Base-by-base conservation (phyloP, 495 filamentous ascomycete species). In the Darksidea phi region DNA sequence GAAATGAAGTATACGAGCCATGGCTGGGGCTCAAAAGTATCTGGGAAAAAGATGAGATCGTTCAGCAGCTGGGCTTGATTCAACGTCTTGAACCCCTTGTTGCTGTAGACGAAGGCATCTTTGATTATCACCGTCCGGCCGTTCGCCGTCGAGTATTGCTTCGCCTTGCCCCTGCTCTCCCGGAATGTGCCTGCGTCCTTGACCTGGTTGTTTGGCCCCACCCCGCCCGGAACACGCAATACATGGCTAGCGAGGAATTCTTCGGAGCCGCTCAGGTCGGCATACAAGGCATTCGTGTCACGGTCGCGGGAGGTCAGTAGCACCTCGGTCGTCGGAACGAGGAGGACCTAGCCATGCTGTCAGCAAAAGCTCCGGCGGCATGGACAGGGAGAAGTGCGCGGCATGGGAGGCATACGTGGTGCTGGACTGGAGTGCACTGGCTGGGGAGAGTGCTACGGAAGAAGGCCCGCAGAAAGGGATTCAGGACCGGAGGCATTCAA, bases 1-100 rank as follows among this genome's bases (percentile, higher is more conserved):
- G 92, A 95, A 54, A 99, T 95, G 73, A 91, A 97, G 79, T 99
- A 97, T 53, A 99, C 84, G 36, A 99, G 84, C 88, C 95, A 99
- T 82, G 88, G 86, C 48, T 89, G 85, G 20, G 89, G 86, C 38
- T 96, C 92, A 55, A 86, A 78, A 18, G 78, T 84, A 63, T 97
- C 87, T 32, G 89, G 85, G 71, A 94, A 92, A 80, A 89, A 97
- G n/a, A 97, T 76, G 38, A 80, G 80, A 71, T 97, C 95, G 59
- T 85, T 83, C 41, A 97, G 76, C 20, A 99, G 77, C 73, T 94
- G 95, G 23, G 91, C 88, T 70, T 97, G 95, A 53, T 89, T 89
- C 54, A 96, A 79, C 20, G 85, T 86, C 74, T 90, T 95, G 82
- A 97, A 97, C 23, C 94, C 93, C 80, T 97, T 97, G 71, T 99